Evolutionary conservation across 345 rosid genomes (phyloP).

Genomic region (Lepidium didymum): DNA sequence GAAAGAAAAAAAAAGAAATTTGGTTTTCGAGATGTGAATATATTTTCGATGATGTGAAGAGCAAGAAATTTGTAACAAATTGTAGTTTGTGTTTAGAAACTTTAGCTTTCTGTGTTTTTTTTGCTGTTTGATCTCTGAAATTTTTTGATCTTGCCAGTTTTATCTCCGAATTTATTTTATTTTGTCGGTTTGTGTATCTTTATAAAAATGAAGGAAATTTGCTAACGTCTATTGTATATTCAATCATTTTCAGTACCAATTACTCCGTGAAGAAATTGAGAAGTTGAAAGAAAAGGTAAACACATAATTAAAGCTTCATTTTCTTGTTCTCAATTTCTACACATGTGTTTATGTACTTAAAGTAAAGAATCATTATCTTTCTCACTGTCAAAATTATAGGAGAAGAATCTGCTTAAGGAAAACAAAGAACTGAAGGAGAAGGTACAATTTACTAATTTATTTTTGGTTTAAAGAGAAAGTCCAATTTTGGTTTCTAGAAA

Average conservation of each 20-base stretch:
- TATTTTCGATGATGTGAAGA: no score
- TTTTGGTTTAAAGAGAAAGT: no score
- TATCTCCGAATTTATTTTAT: no score
- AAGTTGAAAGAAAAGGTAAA: slow-evolving; percentile 64
- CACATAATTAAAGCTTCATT: slow-evolving; percentile 30
- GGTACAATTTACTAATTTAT: slow-evolving; percentile 27
- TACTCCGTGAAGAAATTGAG: slow-evolving; percentile 53
- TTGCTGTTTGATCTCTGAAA: no score
- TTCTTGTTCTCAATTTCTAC: background rate
- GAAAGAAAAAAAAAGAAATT: no score
- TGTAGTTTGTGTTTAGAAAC: no score
- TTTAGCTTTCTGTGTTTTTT: no score
- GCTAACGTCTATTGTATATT: background rate
- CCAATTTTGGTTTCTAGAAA: no score
- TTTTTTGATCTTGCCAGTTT: no score
- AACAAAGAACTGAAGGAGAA: slow-evolving; percentile 41
- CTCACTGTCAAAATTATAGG: slow-evolving; percentile 31
- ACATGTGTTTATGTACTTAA: background rate
- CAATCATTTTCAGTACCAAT: slow-evolving; percentile 41
- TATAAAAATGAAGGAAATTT: background rate
- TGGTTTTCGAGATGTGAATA: no score
- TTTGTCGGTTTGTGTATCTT: no score
- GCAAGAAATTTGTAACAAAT: no score
- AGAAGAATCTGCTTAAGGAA: slow-evolving; percentile 45
- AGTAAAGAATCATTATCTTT: background rate